Conservation (phyloP, 139 green algal species). For the Marvania coccoides region DNA sequence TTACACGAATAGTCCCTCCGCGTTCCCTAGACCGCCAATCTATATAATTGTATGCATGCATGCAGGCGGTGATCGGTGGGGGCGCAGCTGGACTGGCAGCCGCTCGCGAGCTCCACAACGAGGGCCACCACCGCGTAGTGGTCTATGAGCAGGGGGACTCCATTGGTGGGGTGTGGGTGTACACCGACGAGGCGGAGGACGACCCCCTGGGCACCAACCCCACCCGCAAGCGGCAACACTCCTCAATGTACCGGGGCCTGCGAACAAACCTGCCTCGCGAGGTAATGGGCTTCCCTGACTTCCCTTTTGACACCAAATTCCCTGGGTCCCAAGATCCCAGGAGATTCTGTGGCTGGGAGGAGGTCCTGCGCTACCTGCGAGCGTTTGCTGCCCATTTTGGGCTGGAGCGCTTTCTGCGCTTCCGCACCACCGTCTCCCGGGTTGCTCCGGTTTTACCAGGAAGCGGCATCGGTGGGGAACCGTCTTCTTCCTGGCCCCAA, state of each 20-base stretch:
- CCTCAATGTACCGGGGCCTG: constrained; percentile 55
- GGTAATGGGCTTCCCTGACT: constrained; percentile 63
- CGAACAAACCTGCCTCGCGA: constrained; percentile 73
- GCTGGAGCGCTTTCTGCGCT: constrained; percentile 22
- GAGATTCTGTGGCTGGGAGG: constrained; percentile 30
- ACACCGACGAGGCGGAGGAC: constrained; percentile 32
- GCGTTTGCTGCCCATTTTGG: constrained; percentile 38
- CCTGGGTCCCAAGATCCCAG: constrained; percentile 22
- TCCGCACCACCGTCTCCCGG: constrained; percentile 22
- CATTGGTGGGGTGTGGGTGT: constrained; percentile 53
- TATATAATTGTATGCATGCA: too few relatives aligned
- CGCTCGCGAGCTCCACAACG: constrained; percentile 47
- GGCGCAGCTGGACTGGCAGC: constrained; percentile 65
- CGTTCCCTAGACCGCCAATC: too few relatives aligned
- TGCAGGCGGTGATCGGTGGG: constrained; percentile 67
- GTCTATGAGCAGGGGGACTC: constrained; percentile 47
- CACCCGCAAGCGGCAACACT: constrained; percentile 23
- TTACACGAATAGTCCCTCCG: too few relatives aligned
- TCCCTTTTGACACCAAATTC: constrained; percentile 44
- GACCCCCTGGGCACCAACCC: constrained; percentile 17
- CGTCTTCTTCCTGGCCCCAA: neutral
- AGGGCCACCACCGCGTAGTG: constrained; percentile 44
- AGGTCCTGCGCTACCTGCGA: constrained; percentile 46
- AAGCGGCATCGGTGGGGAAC: neutral
- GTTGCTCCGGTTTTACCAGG: neutral